Evolutionary conservation across 2,329 filamentous ascomycete species (phyloP), one percentile per base, ranked within the genome.

Genomic region (Stachybotrys chartarum): DNA sequence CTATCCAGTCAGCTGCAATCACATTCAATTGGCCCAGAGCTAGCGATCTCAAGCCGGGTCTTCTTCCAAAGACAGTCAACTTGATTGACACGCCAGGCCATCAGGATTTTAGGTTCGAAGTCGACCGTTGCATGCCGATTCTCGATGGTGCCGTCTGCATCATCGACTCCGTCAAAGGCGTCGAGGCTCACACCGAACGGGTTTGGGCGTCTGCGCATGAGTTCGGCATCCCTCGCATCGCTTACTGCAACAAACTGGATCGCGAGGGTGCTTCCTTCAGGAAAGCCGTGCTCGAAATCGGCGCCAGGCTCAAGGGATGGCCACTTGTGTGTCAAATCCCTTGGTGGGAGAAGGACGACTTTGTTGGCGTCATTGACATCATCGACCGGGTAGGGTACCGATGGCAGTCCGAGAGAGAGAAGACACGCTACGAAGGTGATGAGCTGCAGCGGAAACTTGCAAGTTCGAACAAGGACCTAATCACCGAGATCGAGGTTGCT

Each of bases 21-120:
- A 96, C 91, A 1, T 96, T 97, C 70, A 81, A 88, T 59, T 99
- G 94, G 94, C 94, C 94, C 6, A 86, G 85, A 7, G 68, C 75
- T 45, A 68, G 75, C 39, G 65, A 75, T 55, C 70, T 70, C 30
- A 67, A 64, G n/a, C 72, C 68, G 1, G 72, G 70, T 59, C 67
- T 65, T 56, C 63, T 66, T 52, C 74, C 75, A 71, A 83, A 93
- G 68, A 89, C 85, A 6, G 86, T 96, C 70, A 96, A 96, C 67
- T 76, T 96, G 2, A 97, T 99, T 57, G 94, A 99, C 69, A 97
- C 94, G 0, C 94, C 94, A 2, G 94, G 94, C 1, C 94, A 99
- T 67, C 92, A 95, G 24, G 94, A 99, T 69, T 99, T 99, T 64
- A 91, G 93, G 1, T 97, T 97, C 66, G 94, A 99, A 70, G 94